phyloP scores from a whole-genome alignment of 331 rosid species.

The Acacia concinna region DNA sequence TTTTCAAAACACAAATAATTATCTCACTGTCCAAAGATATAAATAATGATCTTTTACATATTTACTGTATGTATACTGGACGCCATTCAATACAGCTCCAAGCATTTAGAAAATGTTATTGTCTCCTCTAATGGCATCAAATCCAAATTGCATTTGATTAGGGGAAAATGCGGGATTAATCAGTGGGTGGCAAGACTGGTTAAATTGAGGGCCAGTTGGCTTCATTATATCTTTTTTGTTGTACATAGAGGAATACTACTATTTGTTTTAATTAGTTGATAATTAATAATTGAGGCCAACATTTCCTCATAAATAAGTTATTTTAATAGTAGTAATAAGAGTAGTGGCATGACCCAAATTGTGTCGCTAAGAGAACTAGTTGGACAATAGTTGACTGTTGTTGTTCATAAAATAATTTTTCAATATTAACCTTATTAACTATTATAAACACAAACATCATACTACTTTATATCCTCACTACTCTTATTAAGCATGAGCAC shows the following conservation, averaged over 20 bases:
- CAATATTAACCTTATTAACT: no score
- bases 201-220: background rate
- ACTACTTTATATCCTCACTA: no score
- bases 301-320: no score
- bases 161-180: background rate
- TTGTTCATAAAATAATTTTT: no score
- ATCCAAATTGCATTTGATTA: background rate
- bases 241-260: background rate
- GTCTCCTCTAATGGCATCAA: background rate
- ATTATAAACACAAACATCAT: no score
- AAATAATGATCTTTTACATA: no score
- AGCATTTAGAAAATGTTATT: background rate
- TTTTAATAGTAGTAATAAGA: background rate
- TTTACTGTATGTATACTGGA: background rate
- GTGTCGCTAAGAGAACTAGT: background rate
- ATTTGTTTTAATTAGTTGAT: background rate
- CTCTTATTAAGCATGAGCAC: no score
- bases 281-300: background rate
- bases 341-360: background rate
- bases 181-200: background rate
- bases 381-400: no score
- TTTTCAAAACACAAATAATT: no score
- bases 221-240: no score
- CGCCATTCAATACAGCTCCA: background rate
- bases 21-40: no score